Percentiles rank a stretch among this genome's conserved stretches.
phyloP scores from a whole-genome alignment of 1,284 basidiomycete species.

The Vanrija humicola region DNA sequence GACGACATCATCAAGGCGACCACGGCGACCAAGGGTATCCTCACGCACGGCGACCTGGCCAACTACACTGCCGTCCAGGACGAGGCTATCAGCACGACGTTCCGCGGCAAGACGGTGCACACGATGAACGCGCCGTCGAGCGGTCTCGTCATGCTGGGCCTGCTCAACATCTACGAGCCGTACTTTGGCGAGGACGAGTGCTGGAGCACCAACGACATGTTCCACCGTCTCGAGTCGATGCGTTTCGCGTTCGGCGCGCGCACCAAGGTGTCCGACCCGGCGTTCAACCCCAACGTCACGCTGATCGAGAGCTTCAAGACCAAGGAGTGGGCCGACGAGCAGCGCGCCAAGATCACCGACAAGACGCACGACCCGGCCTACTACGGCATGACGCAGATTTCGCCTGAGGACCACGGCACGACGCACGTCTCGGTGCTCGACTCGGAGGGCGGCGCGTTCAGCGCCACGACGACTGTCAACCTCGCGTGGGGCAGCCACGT shows the following conservation, averaged over 20 bases:
- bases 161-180: conserved; percentile 39
- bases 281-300: conserved; percentile 51
- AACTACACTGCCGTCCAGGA: conserved; percentile 21
- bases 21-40: conserved; percentile 18
- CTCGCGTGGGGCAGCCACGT: conserved; percentile 74
- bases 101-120: conserved; percentile 71
- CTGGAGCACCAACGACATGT: conserved; percentile 20
- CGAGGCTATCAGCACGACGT: conserved; percentile 67
- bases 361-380: conserved; percentile 76
- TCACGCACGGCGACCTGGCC: conserved; percentile 25
- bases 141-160: conserved; percentile 37
- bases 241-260: conserved; percentile 55
- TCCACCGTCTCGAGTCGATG: conserved; percentile 51
- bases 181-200: neutral
- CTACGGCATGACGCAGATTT: conserved; percentile 76
- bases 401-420: conserved; percentile 80
- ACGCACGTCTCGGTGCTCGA: conserved; percentile 79
- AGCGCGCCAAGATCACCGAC: conserved; percentile 55
- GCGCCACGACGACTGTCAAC: conserved; percentile 82
- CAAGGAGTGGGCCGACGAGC: conserved; percentile 62
- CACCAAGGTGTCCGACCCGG: conserved; percentile 69
- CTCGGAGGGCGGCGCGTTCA: conserved; percentile 73
- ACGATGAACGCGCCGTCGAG: conserved; percentile 72
- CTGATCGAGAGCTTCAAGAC: conserved; percentile 65
- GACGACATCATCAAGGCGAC: conserved; percentile 23